Evolutionary conservation across 2,329 filamentous ascomycete genomes (phyloP).

Genomic region (Colletotrichum tropicale): DNA sequence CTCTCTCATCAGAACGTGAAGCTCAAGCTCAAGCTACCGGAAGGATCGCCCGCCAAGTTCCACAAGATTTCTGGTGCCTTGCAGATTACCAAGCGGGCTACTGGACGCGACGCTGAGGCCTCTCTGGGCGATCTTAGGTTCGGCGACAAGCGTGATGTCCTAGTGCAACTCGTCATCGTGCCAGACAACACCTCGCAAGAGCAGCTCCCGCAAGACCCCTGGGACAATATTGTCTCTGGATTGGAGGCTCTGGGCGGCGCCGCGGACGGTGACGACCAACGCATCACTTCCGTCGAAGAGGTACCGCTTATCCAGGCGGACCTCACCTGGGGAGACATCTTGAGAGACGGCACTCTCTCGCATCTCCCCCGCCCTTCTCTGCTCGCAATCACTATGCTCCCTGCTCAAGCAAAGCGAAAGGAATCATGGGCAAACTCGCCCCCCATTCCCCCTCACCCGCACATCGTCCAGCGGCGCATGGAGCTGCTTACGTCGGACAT

Average conservation of each 20-base stretch:
- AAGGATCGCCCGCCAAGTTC: slow-evolving; percentile 97
- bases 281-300: slow-evolving; percentile 87
- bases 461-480: slow-evolving; percentile 95
- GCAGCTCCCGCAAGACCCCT: slow-evolving; percentile 87
- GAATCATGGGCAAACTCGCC: slow-evolving; percentile 71
- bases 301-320: slow-evolving; percentile 95
- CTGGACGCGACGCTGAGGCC: slow-evolving; percentile 92
- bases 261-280: slow-evolving; percentile 83
- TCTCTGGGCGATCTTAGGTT: slow-evolving; percentile 91
- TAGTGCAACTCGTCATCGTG: slow-evolving; percentile 91
- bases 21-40: slow-evolving; percentile 89
- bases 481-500: slow-evolving; percentile 97
- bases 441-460: slow-evolving; percentile 92
- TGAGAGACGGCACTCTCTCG: slow-evolving; percentile 83
- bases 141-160: slow-evolving; percentile 90
- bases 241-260: slow-evolving; percentile 91
- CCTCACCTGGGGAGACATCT: slow-evolving; percentile 89
- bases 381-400: slow-evolving; percentile 94
- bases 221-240: slow-evolving; percentile 96
- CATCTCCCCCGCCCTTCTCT: slow-evolving; percentile 90
- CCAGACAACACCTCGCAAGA: slow-evolving; percentile 86
- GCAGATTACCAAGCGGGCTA: slow-evolving; percentile 95
- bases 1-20: slow-evolving; percentile 99
- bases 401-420: slow-evolving; percentile 65
- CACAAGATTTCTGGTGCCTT: slow-evolving; percentile 97